Evolutionary conservation across 495 filamentous ascomycete genomes (phyloP).

Genomic region (Recurvomyces mirabilis): DNA sequence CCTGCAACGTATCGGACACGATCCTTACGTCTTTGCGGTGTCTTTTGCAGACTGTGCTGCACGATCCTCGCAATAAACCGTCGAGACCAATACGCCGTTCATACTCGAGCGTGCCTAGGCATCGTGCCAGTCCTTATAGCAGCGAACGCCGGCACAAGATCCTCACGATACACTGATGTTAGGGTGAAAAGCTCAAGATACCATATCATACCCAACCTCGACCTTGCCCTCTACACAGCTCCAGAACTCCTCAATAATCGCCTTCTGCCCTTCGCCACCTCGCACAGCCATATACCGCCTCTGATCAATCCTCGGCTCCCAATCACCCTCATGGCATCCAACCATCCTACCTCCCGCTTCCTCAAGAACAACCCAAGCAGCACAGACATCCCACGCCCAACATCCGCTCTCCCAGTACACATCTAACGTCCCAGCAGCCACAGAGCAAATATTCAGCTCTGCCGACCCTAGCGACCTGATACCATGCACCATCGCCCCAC

Average conservation of each 20-base stretch:
- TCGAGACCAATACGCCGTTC: too few species aligned
- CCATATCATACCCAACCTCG: slow-evolving; percentile 31
- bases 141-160: too few species aligned
- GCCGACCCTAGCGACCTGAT: slow-evolving; percentile 66
- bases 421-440: slow-evolving; percentile 69
- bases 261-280: slow-evolving; percentile 48
- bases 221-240: slow-evolving; percentile 39
- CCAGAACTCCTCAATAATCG: slow-evolving; percentile 79
- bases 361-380: slow-evolving; percentile 75
- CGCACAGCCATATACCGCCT: slow-evolving; percentile 71
- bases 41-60: too few species aligned
- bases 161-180: too few species aligned
- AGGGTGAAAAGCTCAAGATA: too few species aligned
- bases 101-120: too few species aligned
- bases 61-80: too few species aligned
- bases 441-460: slow-evolving; percentile 72
- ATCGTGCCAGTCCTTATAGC: too few species aligned
- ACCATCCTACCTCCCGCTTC: slow-evolving; percentile 65
- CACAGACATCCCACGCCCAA: slow-evolving; percentile 92
- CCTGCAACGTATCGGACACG: too few species aligned
- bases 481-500: slow-evolving; percentile 76
- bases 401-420: slow-evolving; percentile 89
- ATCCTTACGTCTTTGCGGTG: too few species aligned
- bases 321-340: slow-evolving; percentile 64
- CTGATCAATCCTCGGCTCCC: slow-evolving; percentile 63